phyloP scores from a whole-genome alignment of 768 basidiomycete species.

The Mycena alexandri region DNA sequence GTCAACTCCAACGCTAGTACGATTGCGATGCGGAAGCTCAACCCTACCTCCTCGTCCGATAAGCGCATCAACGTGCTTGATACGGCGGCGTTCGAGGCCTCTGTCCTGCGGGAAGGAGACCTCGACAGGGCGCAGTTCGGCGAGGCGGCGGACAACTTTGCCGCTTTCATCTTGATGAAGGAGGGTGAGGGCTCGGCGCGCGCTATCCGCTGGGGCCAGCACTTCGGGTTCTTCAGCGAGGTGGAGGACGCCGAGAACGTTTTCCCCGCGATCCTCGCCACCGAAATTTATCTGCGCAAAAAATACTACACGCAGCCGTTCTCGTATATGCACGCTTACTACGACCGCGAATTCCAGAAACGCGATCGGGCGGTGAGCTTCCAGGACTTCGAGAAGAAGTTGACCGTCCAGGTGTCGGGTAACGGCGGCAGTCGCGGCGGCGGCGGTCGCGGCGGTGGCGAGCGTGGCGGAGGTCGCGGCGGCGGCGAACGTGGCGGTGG shows the following conservation, averaged over 20 bases:
- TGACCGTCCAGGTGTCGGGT: background rate
- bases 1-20: too few species aligned
- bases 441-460: too few species aligned
- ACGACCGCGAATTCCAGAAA: background rate
- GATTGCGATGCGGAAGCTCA: too few species aligned
- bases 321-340: background rate
- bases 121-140: slow-evolving; percentile 4
- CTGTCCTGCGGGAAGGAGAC: background rate
- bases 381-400: background rate
- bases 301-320: background rate
- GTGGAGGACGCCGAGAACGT: background rate
- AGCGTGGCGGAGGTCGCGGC: background rate
- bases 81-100: slow-evolving; percentile 1
- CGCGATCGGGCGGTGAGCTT: background rate
- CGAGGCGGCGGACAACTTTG: slow-evolving; percentile 11
- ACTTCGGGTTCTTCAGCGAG: slow-evolving; percentile 8
- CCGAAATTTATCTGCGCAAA: slow-evolving; percentile 6
- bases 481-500: too few species aligned
- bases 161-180: background rate
- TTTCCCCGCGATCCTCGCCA: background rate
- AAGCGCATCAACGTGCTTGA: background rate
- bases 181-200: background rate
- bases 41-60: too few species aligned
- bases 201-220: background rate
- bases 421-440: background rate